These are phyloP conservation scores for Pulicaria dysenterica DNA, from an alignment of 129 eudicot species.

Conservation along the genomic window DNA sequence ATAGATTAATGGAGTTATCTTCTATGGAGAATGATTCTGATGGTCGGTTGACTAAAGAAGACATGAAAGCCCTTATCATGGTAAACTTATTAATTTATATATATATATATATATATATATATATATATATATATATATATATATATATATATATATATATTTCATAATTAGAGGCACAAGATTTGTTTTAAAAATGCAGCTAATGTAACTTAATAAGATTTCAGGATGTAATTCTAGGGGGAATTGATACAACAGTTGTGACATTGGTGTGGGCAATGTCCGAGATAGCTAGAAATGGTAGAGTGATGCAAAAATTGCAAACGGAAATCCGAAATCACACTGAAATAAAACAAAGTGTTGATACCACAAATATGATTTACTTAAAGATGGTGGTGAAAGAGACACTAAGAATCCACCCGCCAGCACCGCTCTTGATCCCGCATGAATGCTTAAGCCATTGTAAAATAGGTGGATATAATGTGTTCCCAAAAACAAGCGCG, in stretches of 20 bases:
- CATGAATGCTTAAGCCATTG: conserved; percentile 24
- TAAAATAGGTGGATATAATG: conserved; percentile 44
- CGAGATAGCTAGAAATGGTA: conserved; percentile 47
- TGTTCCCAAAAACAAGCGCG: conserved; percentile 41
- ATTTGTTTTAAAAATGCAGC: neutral
- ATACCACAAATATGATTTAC: conserved; percentile 48
- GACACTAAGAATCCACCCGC: conserved; percentile 53
- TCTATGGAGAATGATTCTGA: neutral
- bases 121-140: too few species aligned
- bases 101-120: too few species aligned
- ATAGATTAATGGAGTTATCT: conserved; percentile 25
- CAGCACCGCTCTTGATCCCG: conserved; percentile 42
- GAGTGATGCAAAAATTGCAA: conserved; percentile 52
- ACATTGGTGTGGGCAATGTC: conserved; percentile 69
- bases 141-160: too few species aligned
- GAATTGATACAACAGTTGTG: conserved; percentile 58
- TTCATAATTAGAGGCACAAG: too few species aligned
- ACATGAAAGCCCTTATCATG: conserved; percentile 30
- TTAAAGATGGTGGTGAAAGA: conserved; percentile 66
- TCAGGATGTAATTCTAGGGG: conserved; percentile 29
- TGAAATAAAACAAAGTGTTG: conserved; percentile 15
- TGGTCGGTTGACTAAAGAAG: conserved; percentile 17
- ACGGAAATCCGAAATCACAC: conserved; percentile 38
- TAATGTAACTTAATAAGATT: neutral
- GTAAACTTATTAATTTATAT: neutral